Percentiles rank a stretch among this genome's conserved stretches.
Evolutionary conservation across 768 basidiomycete species (phyloP).

Genomic region (Mycena vitilis): DNA sequence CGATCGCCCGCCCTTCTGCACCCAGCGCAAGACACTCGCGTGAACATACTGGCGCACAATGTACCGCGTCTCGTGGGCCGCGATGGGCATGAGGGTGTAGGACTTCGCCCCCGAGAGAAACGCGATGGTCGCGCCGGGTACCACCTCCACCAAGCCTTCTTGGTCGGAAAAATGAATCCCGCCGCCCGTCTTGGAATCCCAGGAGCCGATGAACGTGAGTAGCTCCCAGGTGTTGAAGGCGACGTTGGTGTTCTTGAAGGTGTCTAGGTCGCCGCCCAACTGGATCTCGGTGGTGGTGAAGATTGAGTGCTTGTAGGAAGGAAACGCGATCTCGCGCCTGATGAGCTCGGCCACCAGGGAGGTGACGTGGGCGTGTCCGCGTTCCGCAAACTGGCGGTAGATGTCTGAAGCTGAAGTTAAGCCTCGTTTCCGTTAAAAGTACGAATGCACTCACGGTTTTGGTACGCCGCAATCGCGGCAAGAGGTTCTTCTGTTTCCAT

Average conservation of each 20-base stretch:
- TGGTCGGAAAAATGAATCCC: background rate
- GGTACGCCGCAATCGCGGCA: no score
- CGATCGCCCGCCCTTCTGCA: background rate
- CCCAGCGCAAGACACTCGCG: background rate
- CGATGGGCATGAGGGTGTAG: background rate
- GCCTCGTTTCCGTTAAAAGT: no score
- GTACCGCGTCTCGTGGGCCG: background rate
- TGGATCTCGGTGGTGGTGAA: background rate
- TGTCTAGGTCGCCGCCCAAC: no score
- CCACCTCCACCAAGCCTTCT: background rate
- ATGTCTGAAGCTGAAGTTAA: background rate
- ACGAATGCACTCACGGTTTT: no score
- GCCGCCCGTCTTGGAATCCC: background rate
- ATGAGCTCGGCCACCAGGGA: background rate
- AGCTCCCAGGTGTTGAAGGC: slow-evolving; percentile 7
- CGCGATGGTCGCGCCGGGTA: background rate
- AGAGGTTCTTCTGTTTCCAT: no score
- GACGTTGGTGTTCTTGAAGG: background rate
- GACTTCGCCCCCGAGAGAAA: background rate
- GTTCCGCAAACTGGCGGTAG: background rate
- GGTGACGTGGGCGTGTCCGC: background rate
- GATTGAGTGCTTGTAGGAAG: background rate
- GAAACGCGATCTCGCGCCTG: background rate
- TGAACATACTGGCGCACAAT: background rate
- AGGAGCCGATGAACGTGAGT: background rate